Base-by-base conservation (phyloP, 2,329 filamentous ascomycete species). In the Lasiodiplodia citricola region DNA sequence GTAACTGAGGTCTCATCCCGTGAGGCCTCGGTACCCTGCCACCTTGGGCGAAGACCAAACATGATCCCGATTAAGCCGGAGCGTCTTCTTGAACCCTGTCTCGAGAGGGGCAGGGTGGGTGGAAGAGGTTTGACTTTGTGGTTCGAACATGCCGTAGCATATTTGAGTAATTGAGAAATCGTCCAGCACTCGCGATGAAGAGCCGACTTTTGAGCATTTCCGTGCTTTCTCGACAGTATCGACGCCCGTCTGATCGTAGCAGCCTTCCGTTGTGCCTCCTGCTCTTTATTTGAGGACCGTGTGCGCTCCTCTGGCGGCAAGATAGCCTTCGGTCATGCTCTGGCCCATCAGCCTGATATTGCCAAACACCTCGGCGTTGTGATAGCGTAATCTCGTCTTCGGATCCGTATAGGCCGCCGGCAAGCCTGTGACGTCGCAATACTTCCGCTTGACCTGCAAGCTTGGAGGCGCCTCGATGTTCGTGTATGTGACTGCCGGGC, bases 31-130 rank as follows among this genome's bases (percentile, higher is more conserved):
- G 93, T 96, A 91, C 85, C 86, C 87, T 87, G 90, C 91, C 88
- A 86, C 47, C 80, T 81, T 70, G 87, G 92, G 93, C 94, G 91
- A 85, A 97, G 87, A 97, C 81, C 80, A 73, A 76, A 71, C 31
- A 73, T 72, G 91, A 93, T 93, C 92, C 91, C 93, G 91, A 97
- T 96, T 97, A 97, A 97, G 94, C 94, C 94, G 94, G 94, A 97
- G 94, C 92, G 88, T 88, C 90, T 91, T 90, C 89, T 94, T 90
- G 87, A 92, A 90, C 89, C 87, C 89, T 86, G 85, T 84, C 83
- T 88, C 84, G 92, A 97, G 83, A 96, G 92, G 88, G 85, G 80
- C 80, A 82, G 85, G 89, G 89, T 91, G 92, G 90, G 89, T 97
- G 92, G 93, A 91, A 88, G 90, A 87, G 85, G 93, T 88, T 97